A percentile compares a stretch with the other conserved stretches of the same genome.
These are phyloP conservation scores for Parathielavia appendiculata DNA, from an alignment of 495 filamentous ascomycete genomes.

Conservation along the genomic window DNA sequence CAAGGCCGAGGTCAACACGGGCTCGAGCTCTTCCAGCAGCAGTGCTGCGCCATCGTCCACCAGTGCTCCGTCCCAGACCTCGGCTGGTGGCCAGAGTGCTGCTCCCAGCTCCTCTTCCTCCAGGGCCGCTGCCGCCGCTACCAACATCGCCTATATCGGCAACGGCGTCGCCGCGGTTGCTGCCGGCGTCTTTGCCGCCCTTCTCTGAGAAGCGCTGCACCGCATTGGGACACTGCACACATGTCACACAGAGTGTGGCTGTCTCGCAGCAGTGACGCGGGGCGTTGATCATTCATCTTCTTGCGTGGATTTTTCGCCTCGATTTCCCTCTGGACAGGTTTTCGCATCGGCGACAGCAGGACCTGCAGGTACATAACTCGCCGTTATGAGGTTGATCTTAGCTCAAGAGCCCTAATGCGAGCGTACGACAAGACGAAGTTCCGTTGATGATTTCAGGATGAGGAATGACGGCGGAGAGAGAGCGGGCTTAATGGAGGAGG, in stretches of 20 bases:
- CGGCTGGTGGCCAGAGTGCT: slow-evolving; percentile 10
- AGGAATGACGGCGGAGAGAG: slow-evolving; percentile 3
- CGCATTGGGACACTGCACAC: not conserved
- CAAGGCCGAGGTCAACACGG: slow-evolving; percentile 20
- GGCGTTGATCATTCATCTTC: slow-evolving; percentile 24
- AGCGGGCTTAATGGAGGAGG: slow-evolving; percentile 6
- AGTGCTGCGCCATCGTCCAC: slow-evolving; percentile 15
- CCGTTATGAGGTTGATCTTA: slow-evolving; percentile 13
- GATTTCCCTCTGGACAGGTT: slow-evolving; percentile 28
- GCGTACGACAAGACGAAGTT: slow-evolving; percentile 24
- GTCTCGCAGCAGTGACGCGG: slow-evolving; percentile 3
- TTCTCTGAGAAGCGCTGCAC: slow-evolving; percentile 23
- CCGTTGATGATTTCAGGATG: slow-evolving; percentile 22
- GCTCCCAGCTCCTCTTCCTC: slow-evolving; percentile 14
- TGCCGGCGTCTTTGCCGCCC: slow-evolving; percentile 33
- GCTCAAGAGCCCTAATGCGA: slow-evolving; percentile 19
- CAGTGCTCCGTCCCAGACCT: slow-evolving; percentile 1
- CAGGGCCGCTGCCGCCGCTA: slow-evolving; percentile 20
- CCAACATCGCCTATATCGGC: slow-evolving; percentile 25
- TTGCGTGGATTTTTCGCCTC: slow-evolving; percentile 31
- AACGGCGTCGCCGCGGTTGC: slow-evolving; percentile 31
- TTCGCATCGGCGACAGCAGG: slow-evolving; percentile 21
- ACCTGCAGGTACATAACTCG: slow-evolving; percentile 24
- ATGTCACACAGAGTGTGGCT: not conserved
- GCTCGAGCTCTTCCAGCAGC: slow-evolving; percentile 1